These are phyloP conservation scores for Penicillium lividum DNA, from an alignment of 495 filamentous ascomycete genomes.

Conservation along the genomic window DNA sequence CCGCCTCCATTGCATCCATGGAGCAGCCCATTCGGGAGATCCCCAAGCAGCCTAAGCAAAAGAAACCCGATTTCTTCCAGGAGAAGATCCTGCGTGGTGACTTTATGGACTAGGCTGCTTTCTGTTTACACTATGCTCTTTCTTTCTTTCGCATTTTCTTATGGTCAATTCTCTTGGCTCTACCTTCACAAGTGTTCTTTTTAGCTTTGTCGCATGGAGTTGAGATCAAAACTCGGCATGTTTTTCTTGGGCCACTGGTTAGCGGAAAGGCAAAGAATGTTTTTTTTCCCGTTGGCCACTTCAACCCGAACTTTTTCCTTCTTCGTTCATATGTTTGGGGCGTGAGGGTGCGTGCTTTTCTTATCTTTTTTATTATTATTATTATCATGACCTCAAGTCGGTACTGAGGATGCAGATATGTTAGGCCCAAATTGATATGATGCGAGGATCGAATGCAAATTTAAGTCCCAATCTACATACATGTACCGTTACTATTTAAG, in stretches of 20 bases:
- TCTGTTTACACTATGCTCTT: conserved; percentile 2
- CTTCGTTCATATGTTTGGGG: conserved; percentile 1
- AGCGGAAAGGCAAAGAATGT: neutral
- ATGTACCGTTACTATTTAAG: neutral
- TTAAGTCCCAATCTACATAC: neutral
- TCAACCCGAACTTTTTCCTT: neutral
- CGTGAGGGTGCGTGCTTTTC: neutral
- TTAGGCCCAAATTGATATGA: conserved; percentile 19
- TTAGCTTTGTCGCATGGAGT: conserved; percentile 5
- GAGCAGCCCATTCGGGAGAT: conserved; percentile 68
- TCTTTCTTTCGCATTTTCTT: neutral
- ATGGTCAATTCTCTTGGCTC: no score
- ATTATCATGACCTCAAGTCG: conserved; percentile 9
- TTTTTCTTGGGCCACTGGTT: neutral
- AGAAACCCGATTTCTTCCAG: conserved; percentile 86
- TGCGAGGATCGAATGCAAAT: neutral
- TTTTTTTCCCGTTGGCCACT: neutral
- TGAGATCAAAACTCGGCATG: conserved; percentile 2
- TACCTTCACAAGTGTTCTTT: conserved; percentile 12
- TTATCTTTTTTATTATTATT: neutral
- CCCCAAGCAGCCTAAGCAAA: conserved; percentile 63
- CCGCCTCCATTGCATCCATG: conserved; percentile 68
- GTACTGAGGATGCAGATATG: conserved; percentile 10
- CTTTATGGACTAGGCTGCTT: conserved; percentile 78
- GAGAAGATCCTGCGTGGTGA: conserved; percentile 97